phyloP scores from a whole-genome alignment of 2,329 filamentous ascomycete species.

The Acrocalymma vagum region DNA sequence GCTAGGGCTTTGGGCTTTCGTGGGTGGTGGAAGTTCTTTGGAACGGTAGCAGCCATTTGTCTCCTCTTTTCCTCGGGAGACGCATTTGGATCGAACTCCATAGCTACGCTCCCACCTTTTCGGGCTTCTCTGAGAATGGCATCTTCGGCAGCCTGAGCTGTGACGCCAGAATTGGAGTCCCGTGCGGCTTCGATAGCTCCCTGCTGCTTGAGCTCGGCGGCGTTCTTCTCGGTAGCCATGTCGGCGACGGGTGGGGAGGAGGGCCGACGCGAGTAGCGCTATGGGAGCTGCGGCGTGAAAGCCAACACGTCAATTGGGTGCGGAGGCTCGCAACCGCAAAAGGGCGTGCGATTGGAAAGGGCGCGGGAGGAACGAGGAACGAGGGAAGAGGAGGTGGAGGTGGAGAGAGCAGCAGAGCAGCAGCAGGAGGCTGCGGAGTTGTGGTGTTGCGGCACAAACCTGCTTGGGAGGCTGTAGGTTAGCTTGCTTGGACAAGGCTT shows the following conservation, averaged over 20 bases:
- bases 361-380: constrained; percentile 1
- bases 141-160: constrained; percentile 75
- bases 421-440: neutral
- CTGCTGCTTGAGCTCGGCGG: constrained; percentile 79
- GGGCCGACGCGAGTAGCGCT: constrained; percentile 5
- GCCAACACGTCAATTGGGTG: constrained; percentile 12
- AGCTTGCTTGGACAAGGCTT: no score
- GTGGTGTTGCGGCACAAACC: constrained; percentile 23
- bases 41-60: constrained; percentile 73
- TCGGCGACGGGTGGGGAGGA: constrained; percentile 18
- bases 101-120: constrained; percentile 81
- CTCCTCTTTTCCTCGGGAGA: constrained; percentile 83
- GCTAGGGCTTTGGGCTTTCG: constrained; percentile 71
- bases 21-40: constrained; percentile 69
- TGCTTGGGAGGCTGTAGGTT: no score
- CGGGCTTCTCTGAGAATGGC: constrained; percentile 79
- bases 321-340: constrained; percentile 1
- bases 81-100: constrained; percentile 87
- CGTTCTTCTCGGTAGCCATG: constrained; percentile 43
- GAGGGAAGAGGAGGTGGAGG: neutral
- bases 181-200: constrained; percentile 79
- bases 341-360: constrained; percentile 17
- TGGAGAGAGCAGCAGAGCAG: constrained; percentile 5
- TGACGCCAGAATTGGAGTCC: constrained; percentile 73
- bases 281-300: neutral